Evolutionary conservation across 345 rosid species (phyloP).

Genomic region (Noccaea caerulescens): DNA sequence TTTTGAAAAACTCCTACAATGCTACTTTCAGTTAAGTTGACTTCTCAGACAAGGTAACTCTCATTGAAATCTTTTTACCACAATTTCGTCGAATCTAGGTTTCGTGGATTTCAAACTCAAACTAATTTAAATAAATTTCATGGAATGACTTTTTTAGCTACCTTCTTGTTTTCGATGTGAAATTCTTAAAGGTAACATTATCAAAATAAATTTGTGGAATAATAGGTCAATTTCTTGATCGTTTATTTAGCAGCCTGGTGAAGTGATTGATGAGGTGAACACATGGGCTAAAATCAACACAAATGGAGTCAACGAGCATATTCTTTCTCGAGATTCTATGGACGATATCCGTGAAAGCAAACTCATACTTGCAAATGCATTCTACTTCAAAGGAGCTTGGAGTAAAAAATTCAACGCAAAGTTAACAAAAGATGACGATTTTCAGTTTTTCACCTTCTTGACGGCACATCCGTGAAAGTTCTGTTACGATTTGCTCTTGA

Average conservation of each 20-base stretch:
- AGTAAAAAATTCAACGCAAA: constrained; percentile 53
- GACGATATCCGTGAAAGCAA: constrained; percentile 39
- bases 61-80: too few relatives aligned
- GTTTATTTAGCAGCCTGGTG: constrained; percentile 50
- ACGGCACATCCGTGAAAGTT: constrained; percentile 55
- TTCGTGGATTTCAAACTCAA: too few relatives aligned
- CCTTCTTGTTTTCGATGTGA: too few relatives aligned
- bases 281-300: constrained; percentile 63
- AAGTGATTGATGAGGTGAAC: constrained; percentile 58
- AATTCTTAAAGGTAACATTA: too few relatives aligned
- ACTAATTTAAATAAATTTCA: too few relatives aligned
- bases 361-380: constrained; percentile 67
- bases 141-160: too few relatives aligned
- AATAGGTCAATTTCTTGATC: background rate
- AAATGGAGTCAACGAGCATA: constrained; percentile 61
- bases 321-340: constrained; percentile 59
- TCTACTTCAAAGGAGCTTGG: constrained; percentile 82
- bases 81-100: background rate
- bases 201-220: background rate
- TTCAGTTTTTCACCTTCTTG: constrained; percentile 65
- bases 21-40: constrained; percentile 62
- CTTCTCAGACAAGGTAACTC: constrained; percentile 72
- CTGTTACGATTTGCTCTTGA: too few relatives aligned
- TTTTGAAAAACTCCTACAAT: constrained; percentile 53
- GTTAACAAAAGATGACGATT: constrained; percentile 55